phyloP scores from a whole-genome alignment of 2,329 filamentous ascomycete species.

The Sordariomycetes sp. region DNA sequence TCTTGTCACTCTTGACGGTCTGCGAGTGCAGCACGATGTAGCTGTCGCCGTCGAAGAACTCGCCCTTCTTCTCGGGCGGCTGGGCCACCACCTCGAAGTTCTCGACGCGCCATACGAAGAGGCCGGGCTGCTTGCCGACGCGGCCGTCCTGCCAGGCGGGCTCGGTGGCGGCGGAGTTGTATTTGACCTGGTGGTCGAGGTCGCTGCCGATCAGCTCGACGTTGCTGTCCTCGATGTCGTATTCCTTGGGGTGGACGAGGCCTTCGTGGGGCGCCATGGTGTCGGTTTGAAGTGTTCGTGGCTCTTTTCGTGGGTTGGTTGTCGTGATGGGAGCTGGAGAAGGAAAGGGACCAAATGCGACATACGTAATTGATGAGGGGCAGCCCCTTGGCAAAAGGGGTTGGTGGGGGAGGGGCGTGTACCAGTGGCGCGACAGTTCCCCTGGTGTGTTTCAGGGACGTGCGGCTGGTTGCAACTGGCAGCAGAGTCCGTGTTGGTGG shows the following conservation, averaged over 20 bases:
- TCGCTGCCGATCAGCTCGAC: slow-evolving; percentile 53
- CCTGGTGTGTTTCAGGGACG: no score
- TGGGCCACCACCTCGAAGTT: slow-evolving; percentile 54
- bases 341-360: no score
- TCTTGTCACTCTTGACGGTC: slow-evolving; percentile 40
- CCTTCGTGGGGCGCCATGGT: slow-evolving; percentile 52
- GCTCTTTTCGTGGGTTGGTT: no score
- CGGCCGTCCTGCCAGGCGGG: slow-evolving; percentile 55
- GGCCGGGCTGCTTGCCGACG: slow-evolving; percentile 40
- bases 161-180: slow-evolving; percentile 53
- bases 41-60: slow-evolving; percentile 58
- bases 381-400: no score
- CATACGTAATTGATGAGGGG: no score
- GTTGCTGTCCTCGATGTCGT: slow-evolving; percentile 59
- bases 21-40: slow-evolving; percentile 50
- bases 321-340: no score
- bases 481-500: no score
- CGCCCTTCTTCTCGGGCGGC: slow-evolving; percentile 43
- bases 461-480: no score
- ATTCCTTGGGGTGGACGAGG: slow-evolving; percentile 51
- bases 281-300: no score
- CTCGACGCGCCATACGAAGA: slow-evolving; percentile 57
- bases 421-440: no score
- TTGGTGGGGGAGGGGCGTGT: no score
- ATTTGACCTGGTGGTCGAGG: slow-evolving; percentile 58